A percentile compares a stretch with the other conserved stretches of the same genome.
Conservation (phyloP, 1,284 basidiomycete species). For the Phlebopus sp. region DNA sequence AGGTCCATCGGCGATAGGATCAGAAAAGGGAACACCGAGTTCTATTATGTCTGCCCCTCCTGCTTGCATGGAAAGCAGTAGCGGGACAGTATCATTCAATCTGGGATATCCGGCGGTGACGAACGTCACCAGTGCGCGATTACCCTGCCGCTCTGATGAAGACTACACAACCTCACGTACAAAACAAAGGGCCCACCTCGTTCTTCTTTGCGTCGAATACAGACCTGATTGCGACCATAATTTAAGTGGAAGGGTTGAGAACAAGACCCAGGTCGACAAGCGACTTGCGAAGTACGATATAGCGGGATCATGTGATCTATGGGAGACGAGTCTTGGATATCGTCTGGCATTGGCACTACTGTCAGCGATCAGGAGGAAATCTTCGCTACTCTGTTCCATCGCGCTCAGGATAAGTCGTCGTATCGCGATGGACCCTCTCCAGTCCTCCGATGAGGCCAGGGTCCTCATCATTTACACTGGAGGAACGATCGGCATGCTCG, state of each 20-base stretch:
- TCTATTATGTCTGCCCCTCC: slow-evolving; percentile 97
- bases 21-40: slow-evolving; percentile 94
- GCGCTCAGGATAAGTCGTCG: background rate
- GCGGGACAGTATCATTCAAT: slow-evolving; percentile 76
- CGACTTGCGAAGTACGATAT: no score
- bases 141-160: slow-evolving; percentile 49
- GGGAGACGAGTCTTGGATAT: no score
- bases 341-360: background rate
- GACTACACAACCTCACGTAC: background rate
- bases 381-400: background rate
- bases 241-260: slow-evolving; percentile 13
- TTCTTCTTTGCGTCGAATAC: slow-evolving; percentile 73
- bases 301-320: no score
- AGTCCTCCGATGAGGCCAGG: slow-evolving; percentile 63
- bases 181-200: slow-evolving; percentile 42
- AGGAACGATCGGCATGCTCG: slow-evolving; percentile 86
- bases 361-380: background rate
- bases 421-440: slow-evolving; percentile 45
- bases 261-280: background rate
- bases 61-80: slow-evolving; percentile 87
- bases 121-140: slow-evolving; percentile 82
- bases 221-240: slow-evolving; percentile 75
- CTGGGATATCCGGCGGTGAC: slow-evolving; percentile 90
- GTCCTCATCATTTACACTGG: slow-evolving; percentile 85
- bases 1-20: slow-evolving; percentile 93